phyloP scores from a whole-genome alignment of 2,329 filamentous ascomycete species.

The Ustulina deusta region DNA sequence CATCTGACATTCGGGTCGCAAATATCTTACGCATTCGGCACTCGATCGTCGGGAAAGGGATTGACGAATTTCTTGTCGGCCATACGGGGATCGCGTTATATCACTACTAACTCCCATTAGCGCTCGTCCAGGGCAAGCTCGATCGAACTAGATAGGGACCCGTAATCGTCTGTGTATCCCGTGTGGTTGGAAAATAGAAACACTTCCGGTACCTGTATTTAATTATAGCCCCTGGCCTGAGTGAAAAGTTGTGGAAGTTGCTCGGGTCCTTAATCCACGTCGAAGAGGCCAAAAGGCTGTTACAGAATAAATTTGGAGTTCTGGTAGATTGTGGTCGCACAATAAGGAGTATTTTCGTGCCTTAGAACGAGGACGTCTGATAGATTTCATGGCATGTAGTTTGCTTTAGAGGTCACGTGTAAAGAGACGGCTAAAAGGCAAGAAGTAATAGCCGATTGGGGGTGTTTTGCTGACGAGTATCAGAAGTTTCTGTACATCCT shows the following conservation, averaged over 20 bases:
- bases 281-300: not conserved
- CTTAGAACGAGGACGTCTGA: not conserved
- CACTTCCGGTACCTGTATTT: no score
- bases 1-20: no score
- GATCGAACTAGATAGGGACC: no score
- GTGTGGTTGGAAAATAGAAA: no score
- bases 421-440: not conserved
- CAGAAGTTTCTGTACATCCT: not conserved
- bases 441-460: not conserved
- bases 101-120: no score
- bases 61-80: no score
- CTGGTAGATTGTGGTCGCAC: not conserved
- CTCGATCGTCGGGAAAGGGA: no score
- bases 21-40: no score
- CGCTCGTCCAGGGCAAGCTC: no score
- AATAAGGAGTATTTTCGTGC: not conserved
- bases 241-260: not conserved
- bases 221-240: not conserved
- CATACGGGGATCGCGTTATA: no score
- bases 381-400: conserved; percentile 17
- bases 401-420: not conserved
- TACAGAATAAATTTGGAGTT: not conserved
- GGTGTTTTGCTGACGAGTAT: not conserved
- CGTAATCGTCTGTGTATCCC: no score
- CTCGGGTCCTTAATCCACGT: not conserved